Conservation (phyloP, 23 red algal genomes). For the Gracilaria domingensis region DNA sequence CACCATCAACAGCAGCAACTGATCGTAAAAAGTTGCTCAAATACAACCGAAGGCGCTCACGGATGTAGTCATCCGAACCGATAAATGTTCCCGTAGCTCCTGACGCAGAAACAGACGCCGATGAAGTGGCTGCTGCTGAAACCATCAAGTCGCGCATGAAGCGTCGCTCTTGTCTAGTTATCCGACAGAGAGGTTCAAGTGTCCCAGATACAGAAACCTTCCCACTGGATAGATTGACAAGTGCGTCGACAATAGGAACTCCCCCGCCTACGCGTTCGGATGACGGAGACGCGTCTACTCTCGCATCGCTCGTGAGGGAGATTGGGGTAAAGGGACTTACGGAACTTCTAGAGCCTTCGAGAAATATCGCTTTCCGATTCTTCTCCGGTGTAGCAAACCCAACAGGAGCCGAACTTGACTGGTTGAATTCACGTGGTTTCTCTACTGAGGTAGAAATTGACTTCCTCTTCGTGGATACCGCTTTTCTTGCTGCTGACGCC, state of each 20-base stretch:
- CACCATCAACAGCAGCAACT: slow-evolving; percentile 57
- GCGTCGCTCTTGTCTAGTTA: slow-evolving; percentile 70
- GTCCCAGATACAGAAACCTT: slow-evolving; percentile 58
- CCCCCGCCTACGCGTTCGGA: slow-evolving; percentile 4
- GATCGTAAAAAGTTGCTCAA: slow-evolving; percentile 71
- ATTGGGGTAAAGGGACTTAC: slow-evolving; percentile 20
- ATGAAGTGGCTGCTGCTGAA: slow-evolving; percentile 22
- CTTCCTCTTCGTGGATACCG: slow-evolving; percentile 20
- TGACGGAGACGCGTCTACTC: neutral
- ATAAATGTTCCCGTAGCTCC: slow-evolving; percentile 27
- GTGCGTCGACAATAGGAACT: slow-evolving; percentile 77
- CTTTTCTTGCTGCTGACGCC: slow-evolving; percentile 45
- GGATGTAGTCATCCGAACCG: slow-evolving; percentile 81
- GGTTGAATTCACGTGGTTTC: neutral
- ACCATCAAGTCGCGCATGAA: slow-evolving; percentile 82
- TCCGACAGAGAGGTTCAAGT: slow-evolving; percentile 69
- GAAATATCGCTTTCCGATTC: neutral
- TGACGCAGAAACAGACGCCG: slow-evolving; percentile 59
- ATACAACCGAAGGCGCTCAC: slow-evolving; percentile 64
- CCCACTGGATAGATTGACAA: slow-evolving; percentile 81
- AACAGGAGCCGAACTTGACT: slow-evolving; percentile 9
- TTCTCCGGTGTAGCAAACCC: slow-evolving; percentile 9
- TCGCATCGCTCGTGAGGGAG: neutral
- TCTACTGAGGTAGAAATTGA: slow-evolving; percentile 19
- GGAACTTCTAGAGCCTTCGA: neutral